Evolutionary conservation across 345 rosid genomes (phyloP), one percentile per base, ranked within the genome.

Genomic region (Citrus mangshanensis): DNA sequence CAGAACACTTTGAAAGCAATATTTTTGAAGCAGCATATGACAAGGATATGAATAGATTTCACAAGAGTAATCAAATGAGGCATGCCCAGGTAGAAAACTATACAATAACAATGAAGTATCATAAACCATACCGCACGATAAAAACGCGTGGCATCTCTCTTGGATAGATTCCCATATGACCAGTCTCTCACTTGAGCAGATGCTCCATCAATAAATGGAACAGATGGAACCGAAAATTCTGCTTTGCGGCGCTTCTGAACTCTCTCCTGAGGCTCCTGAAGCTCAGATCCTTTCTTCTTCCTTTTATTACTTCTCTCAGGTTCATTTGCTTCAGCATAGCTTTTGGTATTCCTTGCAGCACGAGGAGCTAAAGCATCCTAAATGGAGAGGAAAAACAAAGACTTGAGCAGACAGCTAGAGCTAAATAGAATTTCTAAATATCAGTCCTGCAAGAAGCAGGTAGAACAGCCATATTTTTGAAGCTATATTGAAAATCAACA

Each of bases 121-220:
- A 38, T 34, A 69, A 49, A 68, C 70, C 91, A 54, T 89, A 97
- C 99, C 85, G 93, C 92, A 74, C 98, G 97, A 78, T 91, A 97
- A 91, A 97, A 93, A 42, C 98, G 93, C 64, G 82, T 88, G 25
- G 99, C 98, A 85, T 97, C 98, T 89, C 97, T 92, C 90, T 97
- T 97, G 24, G 98, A 91, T 75, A 97, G 84, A 88, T 94, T 97
- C 83, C 98, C 98, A 58, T 88, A 83, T 62, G 97, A 94, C 99
- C 99, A 97, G 83, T 93, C 99, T 82, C 98, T 88, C 74, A 92
- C 98, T 93, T 97, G 99, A 77, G 90, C 97, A 71, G 91, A 80
- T 76, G 99, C 95, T 51, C 98, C 98, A n/a, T 94, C 99, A 73
- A 97, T 82, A 82, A 89, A 77, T 68, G 99, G 93, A 37, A 86